Base-by-base conservation (phyloP, 805 yeast genomes). In the Candida multigemmis region DNA sequence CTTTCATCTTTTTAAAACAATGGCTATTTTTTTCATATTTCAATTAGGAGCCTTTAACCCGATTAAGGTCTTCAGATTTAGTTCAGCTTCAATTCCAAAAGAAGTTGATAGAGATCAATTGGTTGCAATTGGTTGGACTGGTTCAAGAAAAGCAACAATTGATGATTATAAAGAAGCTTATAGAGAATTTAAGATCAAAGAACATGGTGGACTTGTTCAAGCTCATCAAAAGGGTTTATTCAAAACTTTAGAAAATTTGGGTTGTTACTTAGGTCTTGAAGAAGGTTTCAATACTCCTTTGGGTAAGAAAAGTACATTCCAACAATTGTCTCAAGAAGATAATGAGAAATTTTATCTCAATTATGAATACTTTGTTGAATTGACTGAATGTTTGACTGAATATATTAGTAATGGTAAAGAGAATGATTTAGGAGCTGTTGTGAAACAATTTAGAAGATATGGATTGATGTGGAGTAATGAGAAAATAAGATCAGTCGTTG, bases 101-200 rank as follows among this genome's bases (percentile, higher is more conserved):
- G 45, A 52, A n/a, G 44, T 61, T 31, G 58, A 70, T 26, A 62
- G 62, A 34, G 84, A 77, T 11, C 61, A 69, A 32, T 66, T 87
- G 41, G 44, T 74, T 18, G 53, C 55, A 4, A 58, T 87, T 39
- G 97, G 97, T 25, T 91, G 97, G 97, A 85, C 96, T n/a, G 94
- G 96, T 28, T 69, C 91, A 14, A 79, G 77, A 52, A 76, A 77
- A 40, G 79, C 79, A 9, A 67, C 77, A 12, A 57, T 73, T 15
- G 79, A 73, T 21, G 85, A 74, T 36, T 89, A 78, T 66, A 71
- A 71, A 43, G 79, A 75, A 35, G 65, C 57, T 42, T 79, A 74
- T 64, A 74, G 89, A 43, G 73, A 76, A 26, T 57, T 55, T 40
- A 67, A 68, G 43, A 71, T 81, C 47, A 68, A 74, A 38, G 64